phyloP scores from a whole-genome alignment of 768 basidiomycete species.

The Royoungia palumana region DNA sequence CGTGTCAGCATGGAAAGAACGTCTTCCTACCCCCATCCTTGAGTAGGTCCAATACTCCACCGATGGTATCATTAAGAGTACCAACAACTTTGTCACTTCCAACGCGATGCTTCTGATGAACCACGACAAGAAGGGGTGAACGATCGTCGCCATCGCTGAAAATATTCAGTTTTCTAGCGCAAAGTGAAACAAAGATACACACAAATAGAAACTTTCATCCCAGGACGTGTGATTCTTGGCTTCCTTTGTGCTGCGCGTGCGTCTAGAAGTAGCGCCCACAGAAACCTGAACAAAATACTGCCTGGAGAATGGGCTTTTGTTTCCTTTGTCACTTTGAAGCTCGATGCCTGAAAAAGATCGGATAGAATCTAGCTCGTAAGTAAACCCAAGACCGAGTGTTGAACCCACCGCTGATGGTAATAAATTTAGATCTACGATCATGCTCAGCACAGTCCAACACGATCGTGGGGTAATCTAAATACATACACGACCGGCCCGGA shows the following conservation, averaged over 20 bases:
- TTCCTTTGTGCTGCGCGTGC: not conserved
- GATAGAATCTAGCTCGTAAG: too few species aligned
- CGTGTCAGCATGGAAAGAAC: not conserved
- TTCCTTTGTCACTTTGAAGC: not conserved
- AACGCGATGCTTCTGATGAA: not conserved
- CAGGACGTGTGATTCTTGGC: not conserved
- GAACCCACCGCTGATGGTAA: not conserved
- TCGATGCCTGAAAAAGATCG: not conserved
- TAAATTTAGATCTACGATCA: not conserved
- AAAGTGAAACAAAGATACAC: not conserved
- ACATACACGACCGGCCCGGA: not conserved
- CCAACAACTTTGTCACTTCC: not conserved
- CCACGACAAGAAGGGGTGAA: not conserved
- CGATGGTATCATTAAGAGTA: not conserved
- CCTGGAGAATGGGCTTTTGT: not conserved
- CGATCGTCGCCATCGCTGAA: not conserved
- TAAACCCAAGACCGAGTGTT: not conserved
- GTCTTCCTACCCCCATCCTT: not conserved
- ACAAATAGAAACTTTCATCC: not conserved
- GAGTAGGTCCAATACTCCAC: not conserved
- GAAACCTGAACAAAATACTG: not conserved
- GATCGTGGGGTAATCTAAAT: not conserved
- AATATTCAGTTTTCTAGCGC: not conserved
- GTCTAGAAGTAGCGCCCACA: not conserved
- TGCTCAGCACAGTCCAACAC: not conserved